These are phyloP conservation scores for Cladophialophora yegresii DNA, from an alignment of 2,329 filamentous ascomycete genomes.

Conservation along the genomic window DNA sequence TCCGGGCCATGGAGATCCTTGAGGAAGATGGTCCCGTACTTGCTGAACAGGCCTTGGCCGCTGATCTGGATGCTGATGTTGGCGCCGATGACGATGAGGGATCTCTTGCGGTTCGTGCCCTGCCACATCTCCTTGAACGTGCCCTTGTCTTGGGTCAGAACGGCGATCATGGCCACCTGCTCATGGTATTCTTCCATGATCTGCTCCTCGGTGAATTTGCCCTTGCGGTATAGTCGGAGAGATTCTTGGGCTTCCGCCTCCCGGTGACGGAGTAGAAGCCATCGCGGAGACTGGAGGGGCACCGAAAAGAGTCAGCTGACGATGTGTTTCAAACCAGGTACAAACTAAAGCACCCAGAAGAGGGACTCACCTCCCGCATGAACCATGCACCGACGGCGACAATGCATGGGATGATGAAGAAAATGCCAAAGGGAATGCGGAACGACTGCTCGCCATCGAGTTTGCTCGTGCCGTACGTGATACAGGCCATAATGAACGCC, in stretches of 20 bases:
- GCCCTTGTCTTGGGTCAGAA: constrained; percentile 20
- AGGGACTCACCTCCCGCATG: constrained; percentile 18
- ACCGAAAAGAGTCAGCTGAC: neutral
- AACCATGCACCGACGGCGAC: constrained; percentile 16
- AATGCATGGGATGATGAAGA: constrained; percentile 20
- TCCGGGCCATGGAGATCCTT: constrained; percentile 13
- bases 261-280: constrained; percentile 39
- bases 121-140: constrained; percentile 27
- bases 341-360: neutral
- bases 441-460: constrained; percentile 15
- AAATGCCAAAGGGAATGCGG: constrained; percentile 24
- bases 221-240: constrained; percentile 25
- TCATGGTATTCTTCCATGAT: constrained; percentile 22
- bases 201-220: constrained; percentile 25
- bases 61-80: constrained; percentile 25
- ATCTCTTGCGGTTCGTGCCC: constrained; percentile 19
- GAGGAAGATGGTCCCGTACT: constrained; percentile 28
- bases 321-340: neutral
- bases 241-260: constrained; percentile 38
- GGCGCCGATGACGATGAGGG: constrained; percentile 22
- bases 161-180: constrained; percentile 14
- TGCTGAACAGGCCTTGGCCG: constrained; percentile 19
- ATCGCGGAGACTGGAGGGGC: constrained; percentile 38
- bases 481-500: constrained; percentile 19
- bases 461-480: constrained; percentile 22